These are phyloP conservation scores for Corynascus novoguineensis DNA, from an alignment of 495 filamentous ascomycete species.

Conservation along the genomic window DNA sequence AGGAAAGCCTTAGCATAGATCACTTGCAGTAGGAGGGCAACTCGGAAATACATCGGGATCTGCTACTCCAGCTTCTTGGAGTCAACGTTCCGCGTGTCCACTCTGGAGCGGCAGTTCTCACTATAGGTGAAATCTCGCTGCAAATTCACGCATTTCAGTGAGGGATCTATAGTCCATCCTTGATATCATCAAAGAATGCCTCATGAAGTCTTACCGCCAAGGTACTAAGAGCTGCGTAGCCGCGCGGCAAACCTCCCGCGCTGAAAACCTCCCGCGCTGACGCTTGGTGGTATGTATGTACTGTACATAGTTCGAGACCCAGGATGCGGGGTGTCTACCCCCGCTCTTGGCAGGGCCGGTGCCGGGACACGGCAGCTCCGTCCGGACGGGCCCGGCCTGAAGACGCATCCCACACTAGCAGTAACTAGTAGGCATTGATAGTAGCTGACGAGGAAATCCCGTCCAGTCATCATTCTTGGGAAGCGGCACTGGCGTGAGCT, in stretches of 20 bases:
- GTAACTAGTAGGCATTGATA: background rate
- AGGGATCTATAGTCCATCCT: no score
- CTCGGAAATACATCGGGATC: background rate
- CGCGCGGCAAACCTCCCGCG: background rate
- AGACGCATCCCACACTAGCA: no score
- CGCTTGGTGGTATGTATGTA: no score
- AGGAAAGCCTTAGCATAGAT: no score
- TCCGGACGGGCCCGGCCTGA: background rate
- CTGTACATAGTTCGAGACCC: no score
- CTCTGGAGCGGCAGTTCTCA: no score
- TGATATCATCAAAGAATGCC: background rate
- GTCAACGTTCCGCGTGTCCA: no score
- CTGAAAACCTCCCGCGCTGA: background rate
- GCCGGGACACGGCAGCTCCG: background rate
- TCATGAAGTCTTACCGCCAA: background rate
- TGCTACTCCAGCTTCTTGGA: background rate
- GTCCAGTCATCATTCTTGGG: background rate
- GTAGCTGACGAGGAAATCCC: background rate
- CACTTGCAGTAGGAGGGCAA: no score
- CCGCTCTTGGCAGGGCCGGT: slow-evolving; percentile 7
- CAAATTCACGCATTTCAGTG: no score
- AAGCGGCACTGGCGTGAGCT: background rate
- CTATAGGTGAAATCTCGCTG: no score
- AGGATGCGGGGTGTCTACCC: slow-evolving; percentile 1
- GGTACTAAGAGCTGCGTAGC: background rate